A percentile compares a stretch with the other conserved stretches of the same genome.
Evolutionary conservation across 148 eudicot genomes (phyloP).

Genomic region (Limonium bicolor): DNA sequence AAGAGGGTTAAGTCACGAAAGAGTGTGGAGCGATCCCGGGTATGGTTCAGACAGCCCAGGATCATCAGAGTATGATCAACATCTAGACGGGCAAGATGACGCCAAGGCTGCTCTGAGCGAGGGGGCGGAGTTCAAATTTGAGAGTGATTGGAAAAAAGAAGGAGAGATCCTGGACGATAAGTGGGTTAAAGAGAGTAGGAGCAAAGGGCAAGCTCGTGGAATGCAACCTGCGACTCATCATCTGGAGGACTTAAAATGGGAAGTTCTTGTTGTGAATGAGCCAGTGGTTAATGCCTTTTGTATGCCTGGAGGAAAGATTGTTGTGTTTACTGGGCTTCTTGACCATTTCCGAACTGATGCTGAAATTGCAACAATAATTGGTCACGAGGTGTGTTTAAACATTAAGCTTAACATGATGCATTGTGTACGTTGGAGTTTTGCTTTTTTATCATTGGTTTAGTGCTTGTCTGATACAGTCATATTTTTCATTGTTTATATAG

Average conservation of each 20-base stretch:
- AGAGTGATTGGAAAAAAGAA: slow-evolving; percentile 29
- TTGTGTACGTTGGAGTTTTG: background rate
- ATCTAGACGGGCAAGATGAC: slow-evolving; percentile 15
- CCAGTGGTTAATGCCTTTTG: slow-evolving; percentile 82
- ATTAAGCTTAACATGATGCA: no score
- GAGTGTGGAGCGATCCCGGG: slow-evolving; percentile 53
- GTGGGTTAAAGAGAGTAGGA: slow-evolving; percentile 72
- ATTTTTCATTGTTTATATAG: slow-evolving; percentile 10
- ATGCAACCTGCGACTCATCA: slow-evolving; percentile 24
- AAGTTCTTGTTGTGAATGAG: slow-evolving; percentile 62
- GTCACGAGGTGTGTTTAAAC: slow-evolving; percentile 63
- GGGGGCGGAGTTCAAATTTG: background rate
- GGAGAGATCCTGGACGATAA: slow-evolving; percentile 74
- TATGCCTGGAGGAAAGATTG: slow-evolving; percentile 93
- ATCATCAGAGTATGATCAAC: no score
- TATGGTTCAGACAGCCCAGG: slow-evolving; percentile 24
- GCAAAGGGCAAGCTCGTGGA: slow-evolving; percentile 22
- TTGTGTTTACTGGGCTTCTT: slow-evolving; percentile 77
- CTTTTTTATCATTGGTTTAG: no score
- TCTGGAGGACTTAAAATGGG: slow-evolving; percentile 87
- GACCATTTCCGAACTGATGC: slow-evolving; percentile 51
- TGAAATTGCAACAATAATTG: slow-evolving; percentile 78
- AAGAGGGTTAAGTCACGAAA: slow-evolving; percentile 61
- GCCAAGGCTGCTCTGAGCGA: slow-evolving; percentile 15
- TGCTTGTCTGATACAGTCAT: no score